Evolutionary conservation across 495 filamentous ascomycete genomes (phyloP).

Genomic region (Penicillium parvum): DNA sequence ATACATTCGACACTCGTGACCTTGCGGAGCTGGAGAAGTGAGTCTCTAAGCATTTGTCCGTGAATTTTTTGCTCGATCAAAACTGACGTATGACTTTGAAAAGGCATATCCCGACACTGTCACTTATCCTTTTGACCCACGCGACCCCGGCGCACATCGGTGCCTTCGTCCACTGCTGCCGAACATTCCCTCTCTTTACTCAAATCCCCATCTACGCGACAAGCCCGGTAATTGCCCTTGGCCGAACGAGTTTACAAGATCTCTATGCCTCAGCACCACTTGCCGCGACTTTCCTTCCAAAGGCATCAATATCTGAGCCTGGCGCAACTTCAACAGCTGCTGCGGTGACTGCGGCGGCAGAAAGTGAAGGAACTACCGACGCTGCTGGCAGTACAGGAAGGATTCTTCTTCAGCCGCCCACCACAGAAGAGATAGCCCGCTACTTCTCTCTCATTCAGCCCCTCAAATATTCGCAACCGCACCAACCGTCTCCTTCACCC

Average conservation of each 20-base stretch:
- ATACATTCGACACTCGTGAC: slow-evolving; percentile 74
- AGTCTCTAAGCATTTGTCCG: slow-evolving; percentile 17
- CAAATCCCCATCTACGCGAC: slow-evolving; percentile 97
- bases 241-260: slow-evolving; percentile 85
- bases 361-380: slow-evolving; percentile 20
- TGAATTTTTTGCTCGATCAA: neutral
- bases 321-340: slow-evolving; percentile 49
- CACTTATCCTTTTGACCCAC: slow-evolving; percentile 91
- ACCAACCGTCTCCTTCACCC: slow-evolving; percentile 77
- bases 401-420: slow-evolving; percentile 77
- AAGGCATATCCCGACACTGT: slow-evolving; percentile 85
- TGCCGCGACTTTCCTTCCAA: slow-evolving; percentile 73
- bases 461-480: slow-evolving; percentile 94
- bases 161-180: slow-evolving; percentile 95
- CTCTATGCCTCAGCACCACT: slow-evolving; percentile 86
- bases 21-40: slow-evolving; percentile 87
- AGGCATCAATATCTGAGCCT: slow-evolving; percentile 61
- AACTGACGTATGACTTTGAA: slow-evolving; percentile 12
- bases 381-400: slow-evolving; percentile 30
- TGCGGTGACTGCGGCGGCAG: slow-evolving; percentile 21
- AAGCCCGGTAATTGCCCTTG: slow-evolving; percentile 85
- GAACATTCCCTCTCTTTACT: slow-evolving; percentile 85
- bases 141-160: slow-evolving; percentile 86
- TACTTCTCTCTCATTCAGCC: slow-evolving; percentile 93
- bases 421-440: slow-evolving; percentile 77